phyloP scores from a whole-genome alignment of 805 yeast species.

The Metschnikowia noctiluminum region DNA sequence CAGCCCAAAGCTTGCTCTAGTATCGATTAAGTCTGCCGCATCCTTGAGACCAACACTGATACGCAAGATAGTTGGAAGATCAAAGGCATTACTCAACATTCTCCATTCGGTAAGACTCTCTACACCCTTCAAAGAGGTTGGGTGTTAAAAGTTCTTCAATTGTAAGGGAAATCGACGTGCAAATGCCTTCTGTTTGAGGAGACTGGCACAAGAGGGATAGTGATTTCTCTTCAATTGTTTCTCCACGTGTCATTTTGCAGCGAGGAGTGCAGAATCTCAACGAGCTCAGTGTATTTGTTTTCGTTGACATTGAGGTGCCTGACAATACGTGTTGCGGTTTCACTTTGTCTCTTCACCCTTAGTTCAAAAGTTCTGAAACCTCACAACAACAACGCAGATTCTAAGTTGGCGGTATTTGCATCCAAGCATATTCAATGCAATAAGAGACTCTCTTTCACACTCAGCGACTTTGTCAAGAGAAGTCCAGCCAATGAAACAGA shows the following conservation, averaged over 20 bases:
- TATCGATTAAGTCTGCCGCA: slow-evolving; percentile 70
- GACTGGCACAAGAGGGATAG: slow-evolving; percentile 74
- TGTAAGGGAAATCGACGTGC: slow-evolving; percentile 66
- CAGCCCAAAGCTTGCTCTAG: slow-evolving; percentile 50
- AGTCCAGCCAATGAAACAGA: slow-evolving; percentile 86
- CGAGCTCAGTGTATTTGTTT: slow-evolving; percentile 46
- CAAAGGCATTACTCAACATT: slow-evolving; percentile 58
- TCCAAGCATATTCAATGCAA: slow-evolving; percentile 72
- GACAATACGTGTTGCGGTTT: slow-evolving; percentile 60
- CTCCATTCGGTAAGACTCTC: slow-evolving; percentile 93
- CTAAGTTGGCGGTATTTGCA: slow-evolving; percentile 75
- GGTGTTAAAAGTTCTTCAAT: slow-evolving; percentile 75
- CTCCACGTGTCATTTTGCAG: slow-evolving; percentile 67
- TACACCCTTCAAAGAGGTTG: slow-evolving; percentile 90
- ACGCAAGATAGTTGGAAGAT: slow-evolving; percentile 59
- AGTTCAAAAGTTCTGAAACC: slow-evolving; percentile 78
- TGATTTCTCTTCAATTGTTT: slow-evolving; percentile 62
- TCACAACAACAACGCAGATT: slow-evolving; percentile 68
- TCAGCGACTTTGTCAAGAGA: slow-evolving; percentile 57
- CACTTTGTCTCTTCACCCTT: slow-evolving; percentile 65
- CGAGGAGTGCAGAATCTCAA: slow-evolving; percentile 65
- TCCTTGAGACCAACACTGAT: slow-evolving; percentile 81
- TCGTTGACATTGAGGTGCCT: slow-evolving; percentile 51
- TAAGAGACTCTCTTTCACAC: slow-evolving; percentile 44
- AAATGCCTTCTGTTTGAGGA: slow-evolving; percentile 44